phyloP scores from a whole-genome alignment of 768 basidiomycete species.

The Suillus weaverae region DNA sequence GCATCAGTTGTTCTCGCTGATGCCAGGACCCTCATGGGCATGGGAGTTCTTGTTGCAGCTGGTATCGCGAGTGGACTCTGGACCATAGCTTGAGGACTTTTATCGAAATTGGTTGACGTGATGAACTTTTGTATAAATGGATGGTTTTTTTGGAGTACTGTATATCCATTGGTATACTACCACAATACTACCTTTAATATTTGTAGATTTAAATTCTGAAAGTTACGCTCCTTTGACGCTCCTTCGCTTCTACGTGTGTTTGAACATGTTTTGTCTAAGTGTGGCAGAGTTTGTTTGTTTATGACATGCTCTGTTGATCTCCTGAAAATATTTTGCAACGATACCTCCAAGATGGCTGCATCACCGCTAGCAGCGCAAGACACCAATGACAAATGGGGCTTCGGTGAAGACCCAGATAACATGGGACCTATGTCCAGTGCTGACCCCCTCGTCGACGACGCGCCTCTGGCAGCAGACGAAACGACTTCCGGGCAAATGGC shows the following conservation, averaged over 20 bases:
- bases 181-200: neutral
- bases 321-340: neutral
- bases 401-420: constrained; percentile 47
- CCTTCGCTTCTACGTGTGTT: neutral
- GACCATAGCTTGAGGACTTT: constrained; percentile 39
- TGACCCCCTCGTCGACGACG: constrained; percentile 48
- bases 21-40: constrained; percentile 38
- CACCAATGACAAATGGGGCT: constrained; percentile 46
- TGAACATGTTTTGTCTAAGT: neutral
- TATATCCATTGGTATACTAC: neutral
- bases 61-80: constrained; percentile 43
- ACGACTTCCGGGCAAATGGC: constrained; percentile 12
- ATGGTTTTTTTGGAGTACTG: neutral
- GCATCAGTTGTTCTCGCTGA: constrained; percentile 22
- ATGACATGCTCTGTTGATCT: neutral
- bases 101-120: neutral
- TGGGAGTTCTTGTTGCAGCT: constrained; percentile 36
- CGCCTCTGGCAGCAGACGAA: constrained; percentile 28
- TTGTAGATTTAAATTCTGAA: neutral
- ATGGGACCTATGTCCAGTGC: constrained; percentile 48
- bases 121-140: neutral
- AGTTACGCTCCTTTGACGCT: neutral
- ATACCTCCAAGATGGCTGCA: constrained; percentile 16
- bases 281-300: neutral
- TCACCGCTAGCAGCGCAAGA: constrained; percentile 14